Conservation (phyloP, 345 rosid species). For the Lepidium didymum region DNA sequence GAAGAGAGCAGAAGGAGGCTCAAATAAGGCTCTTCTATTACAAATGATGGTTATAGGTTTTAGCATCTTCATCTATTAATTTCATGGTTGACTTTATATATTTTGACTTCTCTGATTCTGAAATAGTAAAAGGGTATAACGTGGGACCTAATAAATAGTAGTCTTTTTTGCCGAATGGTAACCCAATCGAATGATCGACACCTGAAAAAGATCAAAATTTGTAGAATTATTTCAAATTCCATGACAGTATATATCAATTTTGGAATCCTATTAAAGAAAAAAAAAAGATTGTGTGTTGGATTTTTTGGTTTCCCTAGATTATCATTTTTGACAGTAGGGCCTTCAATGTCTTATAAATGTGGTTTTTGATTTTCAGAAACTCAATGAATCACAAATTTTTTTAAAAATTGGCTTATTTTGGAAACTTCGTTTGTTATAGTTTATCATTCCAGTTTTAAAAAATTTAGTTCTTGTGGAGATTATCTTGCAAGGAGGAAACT, state of each 20-base stretch:
- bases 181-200: background rate
- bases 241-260: background rate
- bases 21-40: slow-evolving; percentile 11
- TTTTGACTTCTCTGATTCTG: slow-evolving; percentile 11
- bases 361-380: too few relatives aligned
- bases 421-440: too few relatives aligned
- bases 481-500: too few relatives aligned
- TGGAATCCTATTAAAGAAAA: background rate
- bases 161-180: background rate
- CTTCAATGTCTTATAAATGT: too few relatives aligned
- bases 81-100: slow-evolving; percentile 13
- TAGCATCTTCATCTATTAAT: background rate
- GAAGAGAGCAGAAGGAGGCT: slow-evolving; percentile 17
- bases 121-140: background rate
- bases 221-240: background rate
- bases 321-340: background rate
- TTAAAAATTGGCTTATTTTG: too few relatives aligned
- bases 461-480: too few relatives aligned
- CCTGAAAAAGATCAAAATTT: background rate
- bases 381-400: too few relatives aligned
- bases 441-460: too few relatives aligned
- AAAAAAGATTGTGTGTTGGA: background rate
- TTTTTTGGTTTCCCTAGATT: background rate
- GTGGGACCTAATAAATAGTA: background rate
- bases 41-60: slow-evolving; percentile 1